These are phyloP conservation scores for Leishmania braziliensis DNA, from an alignment of 208 protist genomes.

Conservation along the genomic window DNA sequence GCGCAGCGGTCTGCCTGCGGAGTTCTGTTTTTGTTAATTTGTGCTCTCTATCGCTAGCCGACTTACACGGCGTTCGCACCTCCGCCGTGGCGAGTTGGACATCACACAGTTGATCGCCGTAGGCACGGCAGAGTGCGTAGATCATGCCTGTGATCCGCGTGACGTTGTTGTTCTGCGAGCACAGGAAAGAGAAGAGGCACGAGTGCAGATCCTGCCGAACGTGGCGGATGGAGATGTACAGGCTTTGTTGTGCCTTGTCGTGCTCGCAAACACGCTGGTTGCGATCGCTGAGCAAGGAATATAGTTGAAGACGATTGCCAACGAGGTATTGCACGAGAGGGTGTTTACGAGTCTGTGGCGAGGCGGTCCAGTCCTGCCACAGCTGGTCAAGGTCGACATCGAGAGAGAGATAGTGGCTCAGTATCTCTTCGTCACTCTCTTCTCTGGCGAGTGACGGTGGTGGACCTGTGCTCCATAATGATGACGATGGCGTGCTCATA, in stretches of 20 bases:
- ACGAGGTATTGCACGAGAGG: slow-evolving; percentile 56
- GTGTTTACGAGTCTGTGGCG: slow-evolving; percentile 50
- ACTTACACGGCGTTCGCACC: slow-evolving; percentile 12
- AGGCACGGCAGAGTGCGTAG: slow-evolving; percentile 40
- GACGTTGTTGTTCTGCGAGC: slow-evolving; percentile 87
- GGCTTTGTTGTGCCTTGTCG: neutral
- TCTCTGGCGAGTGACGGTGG: neutral
- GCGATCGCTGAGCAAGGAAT: too few species aligned
- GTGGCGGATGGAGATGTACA: slow-evolving; percentile 45
- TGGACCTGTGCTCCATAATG: too few species aligned
- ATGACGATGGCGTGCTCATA: neutral
- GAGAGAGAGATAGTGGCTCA: slow-evolving; percentile 62
- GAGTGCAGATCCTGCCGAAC: slow-evolving; percentile 78
- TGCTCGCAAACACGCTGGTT: slow-evolving; percentile 5
- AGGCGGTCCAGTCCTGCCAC: slow-evolving; percentile 59
- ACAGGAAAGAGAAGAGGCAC: slow-evolving; percentile 74
- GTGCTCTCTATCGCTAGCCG: neutral
- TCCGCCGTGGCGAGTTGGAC: slow-evolving; percentile 42
- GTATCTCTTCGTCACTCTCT: slow-evolving; percentile 37
- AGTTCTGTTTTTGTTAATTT: neutral
- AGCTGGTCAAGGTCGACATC: slow-evolving; percentile 62
- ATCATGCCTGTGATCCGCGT: slow-evolving; percentile 72
- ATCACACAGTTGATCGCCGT: slow-evolving; percentile 61
- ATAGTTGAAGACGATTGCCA: neutral
- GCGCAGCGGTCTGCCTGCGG: neutral